Base-by-base conservation (phyloP, 169 alveolate genomes). In the Cyclospora cayetanensis region DNA sequence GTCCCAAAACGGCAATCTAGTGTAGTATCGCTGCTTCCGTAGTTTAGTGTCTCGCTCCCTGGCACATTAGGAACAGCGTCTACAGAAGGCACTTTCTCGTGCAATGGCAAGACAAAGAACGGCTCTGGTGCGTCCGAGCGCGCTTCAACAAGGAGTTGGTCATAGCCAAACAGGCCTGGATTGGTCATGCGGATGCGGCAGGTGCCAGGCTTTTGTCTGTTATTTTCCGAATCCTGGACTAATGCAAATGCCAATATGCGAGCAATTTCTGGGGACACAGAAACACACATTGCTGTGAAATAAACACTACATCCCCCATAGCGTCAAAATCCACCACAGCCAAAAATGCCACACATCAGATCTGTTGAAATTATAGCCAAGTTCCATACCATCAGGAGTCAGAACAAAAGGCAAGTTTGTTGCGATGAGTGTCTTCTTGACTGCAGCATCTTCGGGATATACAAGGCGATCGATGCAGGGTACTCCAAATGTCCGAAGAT, bases 391-490 rank as follows among this genome's bases (percentile, higher is more conserved):
- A 43, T 90, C 90, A 18, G 90, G 70, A 50, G 93, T 83, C 29
- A 90, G 83, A 7, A 60, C 87, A 15, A 90, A 90, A 1, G 93
- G 93, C 84, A 90, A 20, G 60, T 90, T 90, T 35, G 90, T 90
- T 20, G 93, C 93, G 15, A 90, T 74, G 0, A 90, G 90, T 34
- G 93, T 90, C n/a, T 66, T 90, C 76, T 77, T 74, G 42, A 74
- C 93, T 68, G 93, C 93, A 7, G 93, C 93, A 46, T 90, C 93
- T 46, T 90, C 93, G 27, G 86, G 90, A 42, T 90, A 90, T 39
- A 90, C 90, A 63, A 90, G 84, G 15, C 93, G 93, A 82, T 90
- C 93, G 41, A 90, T 60, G 93, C 93, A 90, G 25, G 93, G 93
- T 43, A 90, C 93, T 52, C 93, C 93, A 70, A 90, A 90, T 34